Conservation (phyloP, 2,329 filamentous ascomycete genomes). For the Aspergillus hortae region DNA sequence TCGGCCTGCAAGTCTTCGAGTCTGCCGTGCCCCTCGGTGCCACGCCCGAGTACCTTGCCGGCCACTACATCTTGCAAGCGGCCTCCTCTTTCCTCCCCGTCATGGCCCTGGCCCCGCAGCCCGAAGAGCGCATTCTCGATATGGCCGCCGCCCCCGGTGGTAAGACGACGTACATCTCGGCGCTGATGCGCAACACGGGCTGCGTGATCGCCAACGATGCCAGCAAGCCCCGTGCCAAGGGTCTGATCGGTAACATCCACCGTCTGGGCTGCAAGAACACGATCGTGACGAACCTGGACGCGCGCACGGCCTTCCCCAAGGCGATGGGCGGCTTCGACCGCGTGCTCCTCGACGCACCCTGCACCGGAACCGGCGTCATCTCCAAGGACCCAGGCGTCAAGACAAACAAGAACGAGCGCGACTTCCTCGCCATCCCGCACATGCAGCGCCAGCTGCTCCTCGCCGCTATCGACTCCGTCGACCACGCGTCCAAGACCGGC, state of each 20-base stretch:
- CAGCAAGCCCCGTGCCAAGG: constrained; percentile 88
- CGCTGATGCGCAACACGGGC: constrained; percentile 95
- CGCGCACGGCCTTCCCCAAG: constrained; percentile 79
- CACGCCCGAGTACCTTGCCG: constrained; percentile 94
- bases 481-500: constrained; percentile 86
- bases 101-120: constrained; percentile 93
- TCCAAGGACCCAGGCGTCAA: constrained; percentile 96
- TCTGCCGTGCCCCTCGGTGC: constrained; percentile 82
- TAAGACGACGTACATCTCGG: constrained; percentile 95
- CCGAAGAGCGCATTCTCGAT: constrained; percentile 86
- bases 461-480: constrained; percentile 89
- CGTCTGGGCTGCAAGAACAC: constrained; percentile 90
- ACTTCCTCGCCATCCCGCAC: constrained; percentile 91
- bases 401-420: constrained; percentile 94
- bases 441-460: constrained; percentile 92
- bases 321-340: constrained; percentile 95
- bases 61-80: constrained; percentile 96
- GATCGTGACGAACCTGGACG: constrained; percentile 93
- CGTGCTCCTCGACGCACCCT: constrained; percentile 89
- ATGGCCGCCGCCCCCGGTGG: constrained; percentile 94
- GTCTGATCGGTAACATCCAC: constrained; percentile 97
- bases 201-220: constrained; percentile 95
- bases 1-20: constrained; percentile 95
- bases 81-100: constrained; percentile 95
- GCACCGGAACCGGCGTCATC: constrained; percentile 95